Evolutionary conservation across 2,329 filamentous ascomycete species (phyloP), one percentile per base, ranked within the genome.

Genomic region (Lecanicillium sp.): DNA sequence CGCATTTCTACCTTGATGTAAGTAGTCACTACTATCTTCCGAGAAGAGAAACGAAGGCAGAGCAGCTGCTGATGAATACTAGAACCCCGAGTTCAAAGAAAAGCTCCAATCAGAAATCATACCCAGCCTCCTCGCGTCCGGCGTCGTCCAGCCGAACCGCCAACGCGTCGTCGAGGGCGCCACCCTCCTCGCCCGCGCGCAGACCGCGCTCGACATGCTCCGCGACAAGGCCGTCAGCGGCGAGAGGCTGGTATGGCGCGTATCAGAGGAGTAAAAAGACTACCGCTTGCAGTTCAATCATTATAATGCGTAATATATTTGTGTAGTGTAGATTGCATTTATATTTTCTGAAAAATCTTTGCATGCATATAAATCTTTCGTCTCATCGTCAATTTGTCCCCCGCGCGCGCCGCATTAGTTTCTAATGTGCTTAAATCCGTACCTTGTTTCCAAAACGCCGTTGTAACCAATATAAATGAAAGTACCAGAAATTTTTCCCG

Each of bases 61-160:
- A n/a, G n/a, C 35, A 7, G 17, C 21, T 27, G 10, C 5, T 27
- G 36, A 27, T 10, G 27, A 12, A 24, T 3, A 1, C 37, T 32
- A 81, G 73, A 80, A 83, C 52, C 65, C 72, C 14, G 69, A 75
- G 36, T 75, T 79, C 62, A 77, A 72, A 51, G 62, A 78, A 39
- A 70, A 76, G 42, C 60, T 80, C 29, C 74, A 79, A 55, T 61
- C 72, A 1, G 73, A 77, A 12, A 77, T 82, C 44, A 70, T 83
- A 56, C 75, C 75, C 2, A 55, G 66, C 0, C 54, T 81, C 52
- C 52, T 75, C 17, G 64, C 62, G 6, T 55, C 64, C 12, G 66
- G 67, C 0, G 36, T 66, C 3, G 58, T 75, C 23, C 52, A 60
- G 44, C 71, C 72, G 0, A 72, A 73, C 50, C 63, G 60, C 38